phyloP scores from a whole-genome alignment of 164 flowering plant genomes.

The Vitis cinerea region DNA sequence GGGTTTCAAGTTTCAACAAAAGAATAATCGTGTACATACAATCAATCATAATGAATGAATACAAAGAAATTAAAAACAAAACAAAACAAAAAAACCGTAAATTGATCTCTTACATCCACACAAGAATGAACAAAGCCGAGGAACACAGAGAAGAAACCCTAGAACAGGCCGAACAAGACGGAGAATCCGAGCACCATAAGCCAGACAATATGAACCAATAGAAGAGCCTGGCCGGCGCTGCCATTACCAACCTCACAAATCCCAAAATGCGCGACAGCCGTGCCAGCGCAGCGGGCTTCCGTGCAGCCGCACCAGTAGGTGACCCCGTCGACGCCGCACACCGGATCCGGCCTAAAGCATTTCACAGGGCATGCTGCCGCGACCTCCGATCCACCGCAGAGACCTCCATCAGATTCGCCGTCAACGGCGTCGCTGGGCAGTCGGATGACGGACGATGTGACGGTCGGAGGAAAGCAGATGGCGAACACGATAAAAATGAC shows the following conservation, averaged over 20 bases:
- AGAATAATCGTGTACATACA: not conserved
- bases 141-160: not conserved
- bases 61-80: not conserved
- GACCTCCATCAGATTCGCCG: not conserved
- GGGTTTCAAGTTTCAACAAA: not conserved
- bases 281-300: slow-evolving; percentile 56
- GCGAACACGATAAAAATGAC: slow-evolving; percentile 2
- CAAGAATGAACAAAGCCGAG: not conserved
- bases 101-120: not conserved
- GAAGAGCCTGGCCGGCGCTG: slow-evolving; percentile 53
- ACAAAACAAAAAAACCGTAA: not conserved
- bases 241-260: slow-evolving; percentile 58
- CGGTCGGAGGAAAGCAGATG: slow-evolving; percentile 4
- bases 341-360: slow-evolving; percentile 67
- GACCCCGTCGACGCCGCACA: slow-evolving; percentile 65
- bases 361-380: slow-evolving; percentile 42
- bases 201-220: slow-evolving; percentile 66
- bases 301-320: slow-evolving; percentile 78
- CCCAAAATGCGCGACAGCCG: slow-evolving; percentile 47
- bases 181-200: slow-evolving; percentile 57
- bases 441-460: slow-evolving; percentile 4
- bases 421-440: slow-evolving; percentile 12
- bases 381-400: slow-evolving; percentile 17
- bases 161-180: slow-evolving; percentile 55
- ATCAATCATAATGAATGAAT: not conserved